Evolutionary conservation across 805 yeast species (phyloP).

Genomic region (Ogataea methylovora): DNA sequence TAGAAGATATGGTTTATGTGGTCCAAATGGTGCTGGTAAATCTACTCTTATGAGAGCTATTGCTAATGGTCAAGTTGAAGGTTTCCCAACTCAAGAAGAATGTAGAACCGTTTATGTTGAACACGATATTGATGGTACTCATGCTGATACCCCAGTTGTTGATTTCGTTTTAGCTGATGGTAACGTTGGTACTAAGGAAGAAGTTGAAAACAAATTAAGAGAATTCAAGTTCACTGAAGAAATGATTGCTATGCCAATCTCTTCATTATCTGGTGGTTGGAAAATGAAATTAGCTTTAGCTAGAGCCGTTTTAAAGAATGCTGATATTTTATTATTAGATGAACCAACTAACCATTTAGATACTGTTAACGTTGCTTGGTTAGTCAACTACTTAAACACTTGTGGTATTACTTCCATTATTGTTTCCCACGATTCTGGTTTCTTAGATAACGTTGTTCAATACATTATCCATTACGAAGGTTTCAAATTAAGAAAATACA

Average conservation of each 20-base stretch:
- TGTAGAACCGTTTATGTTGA: slow-evolving; percentile 99
- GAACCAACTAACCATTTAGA: slow-evolving; percentile 99
- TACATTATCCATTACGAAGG: slow-evolving; percentile 99
- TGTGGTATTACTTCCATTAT: slow-evolving; percentile 98
- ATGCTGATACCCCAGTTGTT: slow-evolving; percentile 90
- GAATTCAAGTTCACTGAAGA: slow-evolving; percentile 93
- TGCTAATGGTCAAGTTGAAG: slow-evolving; percentile 97
- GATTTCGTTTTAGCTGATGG: slow-evolving; percentile 87
- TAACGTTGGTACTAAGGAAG: slow-evolving; percentile 68
- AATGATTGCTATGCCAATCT: slow-evolving; percentile 90
- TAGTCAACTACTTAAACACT: slow-evolving; percentile 96
- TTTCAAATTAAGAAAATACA: slow-evolving; percentile 98
- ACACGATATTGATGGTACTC: slow-evolving; percentile 98
- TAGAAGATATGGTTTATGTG: slow-evolving; percentile 99
- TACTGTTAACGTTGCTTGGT: slow-evolving; percentile 99
- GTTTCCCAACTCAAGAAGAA: slow-evolving; percentile 99
- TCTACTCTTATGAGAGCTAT: slow-evolving; percentile 96
- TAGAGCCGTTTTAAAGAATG: slow-evolving; percentile 97
- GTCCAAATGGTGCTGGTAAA: slow-evolving; percentile 98
- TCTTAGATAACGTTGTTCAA: slow-evolving; percentile 95
- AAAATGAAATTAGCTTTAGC: slow-evolving; percentile 99
- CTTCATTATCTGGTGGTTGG: slow-evolving; percentile 99
- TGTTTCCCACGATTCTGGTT: slow-evolving; percentile 99
- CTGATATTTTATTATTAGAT: slow-evolving; percentile 94
- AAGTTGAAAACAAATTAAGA: slow-evolving; percentile 62